Base-by-base conservation (phyloP, 202 grass and related monocot genomes). In the Zoysia matrella region DNA sequence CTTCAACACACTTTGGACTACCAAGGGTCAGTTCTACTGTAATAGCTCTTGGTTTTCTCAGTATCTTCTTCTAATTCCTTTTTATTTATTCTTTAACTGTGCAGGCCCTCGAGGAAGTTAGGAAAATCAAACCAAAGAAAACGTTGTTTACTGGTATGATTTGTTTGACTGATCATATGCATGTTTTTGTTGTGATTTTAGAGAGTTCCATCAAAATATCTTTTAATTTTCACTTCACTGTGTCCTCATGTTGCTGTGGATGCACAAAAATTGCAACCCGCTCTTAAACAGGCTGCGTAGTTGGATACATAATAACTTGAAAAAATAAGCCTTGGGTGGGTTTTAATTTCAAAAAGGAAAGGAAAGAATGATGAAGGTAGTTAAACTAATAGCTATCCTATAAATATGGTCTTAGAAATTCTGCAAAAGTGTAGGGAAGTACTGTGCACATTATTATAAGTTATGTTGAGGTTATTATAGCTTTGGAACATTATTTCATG, bases 111-210 rank as follows among this genome's bases (percentile, higher is more conserved):
- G 77, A 91, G 46, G 96, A 98, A 95, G 87, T 98, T 54, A 90
- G 90, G 67, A 98, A 95, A 86, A 98, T 98, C 89, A 94, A 89
- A 84, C 92, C 92, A 80, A 93, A 82, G 83, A 95, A 82, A 90
- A 91, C 92, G 66, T 78, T 98, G 50, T 95, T 98, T 76, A 95
- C 92, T 85, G 92, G 96, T 98, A 92, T 65, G 72, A 45, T 18
- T 54, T 73, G 58, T 62, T 14, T 78, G 55, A 16, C 67, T 18
- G 48, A 65, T 85, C 60, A 50, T 82, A 49, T 61, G 44, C 41
- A 64, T 73, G 3, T 36, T 68, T 69, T 14, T 68, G 15, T 77
- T 43, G 46, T n/a, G 3, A 72, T 15, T 69, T 78, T 43, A 44
- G 71, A 36, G 47, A 5, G 1, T 62, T 69, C 58, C 43, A 14